phyloP scores from a whole-genome alignment of 345 rosid species.

The Rhizophora mangle region DNA sequence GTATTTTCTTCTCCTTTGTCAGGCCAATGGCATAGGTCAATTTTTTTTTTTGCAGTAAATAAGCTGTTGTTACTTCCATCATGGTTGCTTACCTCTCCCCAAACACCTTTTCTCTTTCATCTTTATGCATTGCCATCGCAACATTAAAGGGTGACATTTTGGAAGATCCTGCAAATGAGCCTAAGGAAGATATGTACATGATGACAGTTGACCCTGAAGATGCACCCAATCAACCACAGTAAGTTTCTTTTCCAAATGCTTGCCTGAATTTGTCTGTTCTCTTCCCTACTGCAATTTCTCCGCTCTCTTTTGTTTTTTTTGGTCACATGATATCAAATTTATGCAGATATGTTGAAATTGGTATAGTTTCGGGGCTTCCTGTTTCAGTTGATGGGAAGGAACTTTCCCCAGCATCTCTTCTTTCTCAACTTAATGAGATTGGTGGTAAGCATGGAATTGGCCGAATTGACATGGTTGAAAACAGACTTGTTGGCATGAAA shows the following conservation, averaged over 20 bases:
- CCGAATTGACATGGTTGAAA: constrained; percentile 89
- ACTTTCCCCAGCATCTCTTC: constrained; percentile 81
- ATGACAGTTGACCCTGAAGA: constrained; percentile 84
- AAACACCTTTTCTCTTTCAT: not conserved
- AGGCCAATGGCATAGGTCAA: too few relatives aligned
- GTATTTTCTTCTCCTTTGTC: too few relatives aligned
- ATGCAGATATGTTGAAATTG: constrained; percentile 67
- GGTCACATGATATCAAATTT: not conserved
- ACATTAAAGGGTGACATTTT: constrained; percentile 74
- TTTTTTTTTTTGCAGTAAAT: too few relatives aligned
- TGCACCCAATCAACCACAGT: constrained; percentile 86
- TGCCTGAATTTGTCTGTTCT: not conserved
- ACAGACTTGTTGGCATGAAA: constrained; percentile 97
- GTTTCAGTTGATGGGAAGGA: constrained; percentile 66
- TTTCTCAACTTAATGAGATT: constrained; percentile 61
- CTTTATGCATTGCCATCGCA: not conserved
- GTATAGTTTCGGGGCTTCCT: constrained; percentile 71
- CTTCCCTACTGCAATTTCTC: not conserved
- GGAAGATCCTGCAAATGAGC: constrained; percentile 93
- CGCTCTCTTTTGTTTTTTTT: not conserved
- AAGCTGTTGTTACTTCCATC: too few relatives aligned
- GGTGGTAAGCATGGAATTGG: constrained; percentile 92
- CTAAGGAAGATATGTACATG: constrained; percentile 93
- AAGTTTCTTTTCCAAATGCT: constrained; percentile 19
- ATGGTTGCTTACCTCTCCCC: too few relatives aligned